Conservation (phyloP, 768 basidiomycete species). For the Gyrodon lividus region DNA sequence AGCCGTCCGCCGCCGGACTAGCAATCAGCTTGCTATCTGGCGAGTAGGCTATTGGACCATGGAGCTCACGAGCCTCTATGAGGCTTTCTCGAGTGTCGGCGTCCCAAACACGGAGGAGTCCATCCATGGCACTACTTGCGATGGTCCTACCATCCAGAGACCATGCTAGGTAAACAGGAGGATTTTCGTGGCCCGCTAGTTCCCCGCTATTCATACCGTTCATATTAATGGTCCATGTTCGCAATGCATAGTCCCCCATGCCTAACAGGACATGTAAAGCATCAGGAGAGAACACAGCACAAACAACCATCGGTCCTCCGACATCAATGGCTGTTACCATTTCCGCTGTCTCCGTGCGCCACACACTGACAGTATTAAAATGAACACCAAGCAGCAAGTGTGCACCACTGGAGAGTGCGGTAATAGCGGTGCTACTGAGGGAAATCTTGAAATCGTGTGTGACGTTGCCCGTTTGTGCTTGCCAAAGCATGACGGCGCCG, state of each 20-base stretch:
- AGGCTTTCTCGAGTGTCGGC: not conserved
- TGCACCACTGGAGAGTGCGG: not conserved
- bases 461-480: constrained; percentile 1
- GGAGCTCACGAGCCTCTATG: not conserved
- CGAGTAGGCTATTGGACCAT: not conserved
- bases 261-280: constrained; percentile 9
- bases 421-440: not conserved
- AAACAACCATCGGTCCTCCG: not conserved
- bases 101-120: not conserved
- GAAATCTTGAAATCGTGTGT: not conserved
- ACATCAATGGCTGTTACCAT: not conserved
- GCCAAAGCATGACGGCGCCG: constrained; percentile 7
- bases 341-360: no score
- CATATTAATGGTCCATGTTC: constrained; percentile 8
- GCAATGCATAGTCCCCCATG: constrained; percentile 10
- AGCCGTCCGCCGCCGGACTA: not conserved
- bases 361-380: no score
- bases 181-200: not conserved
- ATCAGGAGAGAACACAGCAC: constrained; percentile 8
- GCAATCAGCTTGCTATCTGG: not conserved
- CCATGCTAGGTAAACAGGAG: constrained; percentile 9
- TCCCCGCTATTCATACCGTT: not conserved
- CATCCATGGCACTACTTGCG: not conserved
- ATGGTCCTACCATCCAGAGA: constrained; percentile 4
- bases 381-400: not conserved